A percentile compares a stretch with the other conserved stretches of the same genome.
phyloP scores from a whole-genome alignment of 345 rosid species.

The Tarenaya hassleriana region DNA sequence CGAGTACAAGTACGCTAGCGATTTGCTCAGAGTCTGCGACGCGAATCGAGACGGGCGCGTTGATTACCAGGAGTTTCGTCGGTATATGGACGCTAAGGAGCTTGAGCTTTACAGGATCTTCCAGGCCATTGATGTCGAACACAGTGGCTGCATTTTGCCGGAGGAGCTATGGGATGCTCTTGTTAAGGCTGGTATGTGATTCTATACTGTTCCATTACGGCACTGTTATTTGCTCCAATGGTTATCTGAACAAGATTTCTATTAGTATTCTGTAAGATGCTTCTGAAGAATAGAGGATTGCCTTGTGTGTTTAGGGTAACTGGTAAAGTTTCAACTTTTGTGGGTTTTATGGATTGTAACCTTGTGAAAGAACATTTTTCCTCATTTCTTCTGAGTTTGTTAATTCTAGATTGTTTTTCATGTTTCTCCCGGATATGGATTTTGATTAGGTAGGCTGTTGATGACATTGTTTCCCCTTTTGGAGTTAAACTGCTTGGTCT shows the following conservation, averaged over 20 bases:
- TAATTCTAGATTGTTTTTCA: no score
- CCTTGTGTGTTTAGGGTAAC: not conserved
- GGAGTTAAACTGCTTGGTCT: no score
- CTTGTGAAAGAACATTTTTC: no score
- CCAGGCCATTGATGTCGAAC: constrained; percentile 75
- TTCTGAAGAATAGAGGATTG: not conserved
- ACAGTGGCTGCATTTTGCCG: constrained; percentile 89
- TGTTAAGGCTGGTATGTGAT: constrained; percentile 66
- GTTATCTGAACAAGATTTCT: no score
- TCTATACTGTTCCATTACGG: constrained; percentile 15
- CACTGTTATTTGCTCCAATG: not conserved
- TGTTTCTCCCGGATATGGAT: no score
- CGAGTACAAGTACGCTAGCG: constrained; percentile 85
- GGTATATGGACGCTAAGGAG: constrained; percentile 88
- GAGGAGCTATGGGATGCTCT: constrained; percentile 94
- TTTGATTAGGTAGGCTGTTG: no score
- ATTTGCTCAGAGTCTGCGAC: constrained; percentile 78
- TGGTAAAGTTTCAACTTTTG: not conserved
- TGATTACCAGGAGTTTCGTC: constrained; percentile 77
- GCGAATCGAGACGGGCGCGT: constrained; percentile 87
- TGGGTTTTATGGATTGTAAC: not conserved
- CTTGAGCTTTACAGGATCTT: constrained; percentile 73
- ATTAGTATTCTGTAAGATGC: not conserved
- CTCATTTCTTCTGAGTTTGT: no score
- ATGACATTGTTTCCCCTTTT: no score